Base-by-base conservation (phyloP, 2,329 filamentous ascomycete species). In the Pezicula carpinea region DNA sequence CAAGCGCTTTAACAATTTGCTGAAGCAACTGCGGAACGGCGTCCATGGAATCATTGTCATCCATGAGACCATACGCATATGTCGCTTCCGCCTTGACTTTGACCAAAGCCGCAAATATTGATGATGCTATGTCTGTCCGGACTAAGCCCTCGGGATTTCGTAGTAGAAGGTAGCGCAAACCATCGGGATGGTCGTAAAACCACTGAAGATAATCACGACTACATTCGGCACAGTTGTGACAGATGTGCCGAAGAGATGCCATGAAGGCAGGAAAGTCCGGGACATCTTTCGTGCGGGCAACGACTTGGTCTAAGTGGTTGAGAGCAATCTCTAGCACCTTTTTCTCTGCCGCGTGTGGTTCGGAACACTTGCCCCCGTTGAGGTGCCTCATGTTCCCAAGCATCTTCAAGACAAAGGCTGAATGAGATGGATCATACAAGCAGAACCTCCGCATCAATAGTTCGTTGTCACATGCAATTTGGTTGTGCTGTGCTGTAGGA, bases 371-470 rank as follows among this genome's bases (percentile, higher is more conserved):
- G 0, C 69, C 68, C 7, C 65, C 61, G 42, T 72, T 74, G 29
- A 79, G 58, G 17, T 69, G 66, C 40, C 73, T 78, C 42, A 83
- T 68, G 33, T 78, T 76, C 6, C 70, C 66, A 23, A 93, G 74
- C 32, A 89, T 70, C 45, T 74, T 73, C 31, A 75, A 71, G 14
- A 90, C 75, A 54, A 95, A 89, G 2, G 69, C 67, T 2, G 82
- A 73, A 59, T 95, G 87, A 26, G 75, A 74, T 2, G 80, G 78
- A 58, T 95, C 90, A 58, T 86, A 87, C 19, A 95, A 73, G 62
- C 86, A 91, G 59, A 95, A 90, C 15, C 85, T 81, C 44, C 85
- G 80, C 39, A 95, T 74, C 19, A 89, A 77, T 2, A 79, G 56
- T 51, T 86, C 82, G 56, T 96, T 96, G 43, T 92, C 83, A 48